These are phyloP conservation scores for Coemansia sp. DNA, from an alignment of 192 early-diverging fungal species.

Conservation along the genomic window DNA sequence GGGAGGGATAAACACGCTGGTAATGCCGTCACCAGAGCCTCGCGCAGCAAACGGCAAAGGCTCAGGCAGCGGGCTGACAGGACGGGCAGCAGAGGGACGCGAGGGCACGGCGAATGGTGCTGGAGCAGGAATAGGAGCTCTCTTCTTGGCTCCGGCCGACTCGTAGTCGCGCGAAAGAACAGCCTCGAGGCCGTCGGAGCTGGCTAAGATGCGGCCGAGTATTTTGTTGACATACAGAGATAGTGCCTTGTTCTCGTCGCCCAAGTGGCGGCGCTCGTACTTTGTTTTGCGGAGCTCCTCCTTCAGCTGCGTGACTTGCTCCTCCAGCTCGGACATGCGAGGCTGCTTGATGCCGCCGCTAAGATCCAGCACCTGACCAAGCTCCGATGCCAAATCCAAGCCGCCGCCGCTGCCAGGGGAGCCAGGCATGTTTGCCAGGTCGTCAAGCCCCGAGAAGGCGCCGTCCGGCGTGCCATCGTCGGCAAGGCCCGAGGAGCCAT, in stretches of 20 bases:
- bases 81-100: slow-evolving; percentile 14
- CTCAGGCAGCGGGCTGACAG: slow-evolving; percentile 12
- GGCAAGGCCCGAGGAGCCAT: slow-evolving; percentile 10
- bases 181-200: slow-evolving; percentile 51
- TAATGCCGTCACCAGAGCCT: slow-evolving; percentile 52
- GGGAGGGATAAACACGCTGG: slow-evolving; percentile 52
- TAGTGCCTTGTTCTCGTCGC: slow-evolving; percentile 70
- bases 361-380: slow-evolving; percentile 35
- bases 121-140: not conserved
- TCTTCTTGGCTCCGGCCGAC: slow-evolving; percentile 15
- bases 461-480: slow-evolving; percentile 16
- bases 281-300: slow-evolving; percentile 55
- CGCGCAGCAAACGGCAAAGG: slow-evolving; percentile 20
- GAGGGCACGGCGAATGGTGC: slow-evolving; percentile 10
- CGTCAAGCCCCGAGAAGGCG: slow-evolving; percentile 5
- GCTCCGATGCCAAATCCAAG: slow-evolving; percentile 53
- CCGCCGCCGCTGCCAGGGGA: slow-evolving; percentile 16
- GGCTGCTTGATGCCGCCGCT: slow-evolving; percentile 9
- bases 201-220: slow-evolving; percentile 69
- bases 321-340: slow-evolving; percentile 39
- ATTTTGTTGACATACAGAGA: slow-evolving; percentile 78
- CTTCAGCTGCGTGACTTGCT: slow-evolving; percentile 42
- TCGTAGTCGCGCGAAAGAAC: slow-evolving; percentile 56
- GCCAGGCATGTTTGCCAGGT: not conserved
- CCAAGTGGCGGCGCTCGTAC: slow-evolving; percentile 61